phyloP scores from a whole-genome alignment of 176 grass and related monocot genomes.

The Avena eriantha region DNA sequence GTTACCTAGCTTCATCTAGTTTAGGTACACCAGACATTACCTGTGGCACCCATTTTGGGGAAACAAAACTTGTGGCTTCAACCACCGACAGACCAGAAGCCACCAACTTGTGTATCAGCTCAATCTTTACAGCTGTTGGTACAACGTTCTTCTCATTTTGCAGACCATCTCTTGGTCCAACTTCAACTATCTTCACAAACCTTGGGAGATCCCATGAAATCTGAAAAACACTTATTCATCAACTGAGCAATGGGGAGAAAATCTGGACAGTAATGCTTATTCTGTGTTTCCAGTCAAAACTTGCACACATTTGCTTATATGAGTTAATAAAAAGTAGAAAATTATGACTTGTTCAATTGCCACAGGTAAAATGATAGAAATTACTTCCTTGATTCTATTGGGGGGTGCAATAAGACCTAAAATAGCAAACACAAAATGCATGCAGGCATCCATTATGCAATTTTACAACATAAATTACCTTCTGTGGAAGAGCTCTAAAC shows the following conservation, averaged over 20 bases:
- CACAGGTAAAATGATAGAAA: background rate
- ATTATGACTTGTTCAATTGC: background rate
- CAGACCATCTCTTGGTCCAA: constrained; percentile 88
- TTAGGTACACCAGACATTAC: constrained; percentile 43
- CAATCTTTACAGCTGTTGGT: constrained; percentile 86
- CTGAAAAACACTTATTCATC: constrained; percentile 48
- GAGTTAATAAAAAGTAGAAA: background rate
- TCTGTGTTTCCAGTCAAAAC: background rate
- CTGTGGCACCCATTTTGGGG: constrained; percentile 98
- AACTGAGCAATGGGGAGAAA: constrained; percentile 22
- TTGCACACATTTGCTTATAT: constrained; percentile 9
- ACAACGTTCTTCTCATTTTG: constrained; percentile 82
- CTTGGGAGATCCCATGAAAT: constrained; percentile 65
- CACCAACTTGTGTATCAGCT: constrained; percentile 86
- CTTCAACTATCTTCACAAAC: constrained; percentile 93
- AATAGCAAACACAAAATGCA: background rate
- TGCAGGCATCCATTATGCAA: constrained; percentile 1
- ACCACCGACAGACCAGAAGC: constrained; percentile 76
- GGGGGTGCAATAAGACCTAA: background rate
- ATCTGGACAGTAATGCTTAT: background rate
- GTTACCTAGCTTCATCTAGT: background rate
- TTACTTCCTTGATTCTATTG: background rate
- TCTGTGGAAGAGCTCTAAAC: constrained; percentile 65
- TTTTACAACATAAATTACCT: constrained; percentile 54
- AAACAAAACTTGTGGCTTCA: constrained; percentile 99